These are phyloP conservation scores for Tympanopsis confertula DNA, from an alignment of 2,329 filamentous ascomycete genomes.

Conservation along the genomic window DNA sequence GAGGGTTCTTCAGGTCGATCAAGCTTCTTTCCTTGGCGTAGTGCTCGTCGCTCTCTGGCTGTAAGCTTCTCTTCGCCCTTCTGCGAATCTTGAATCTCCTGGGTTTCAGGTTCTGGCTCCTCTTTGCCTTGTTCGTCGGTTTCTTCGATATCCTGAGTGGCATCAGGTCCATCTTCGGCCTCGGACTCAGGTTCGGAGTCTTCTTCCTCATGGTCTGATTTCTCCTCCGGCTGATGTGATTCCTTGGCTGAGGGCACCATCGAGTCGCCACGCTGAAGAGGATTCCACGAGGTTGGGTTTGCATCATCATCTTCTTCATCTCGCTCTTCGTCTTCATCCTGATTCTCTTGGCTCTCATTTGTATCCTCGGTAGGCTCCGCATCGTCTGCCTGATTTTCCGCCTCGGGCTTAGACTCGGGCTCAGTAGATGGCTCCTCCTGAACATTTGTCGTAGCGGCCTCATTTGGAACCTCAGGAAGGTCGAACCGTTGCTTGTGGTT, in stretches of 20 bases:
- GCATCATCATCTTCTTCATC: background rate
- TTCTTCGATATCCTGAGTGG: slow-evolving; percentile 13
- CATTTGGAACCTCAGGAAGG: slow-evolving; percentile 11
- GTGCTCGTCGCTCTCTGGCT: slow-evolving; percentile 13
- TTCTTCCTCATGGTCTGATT: slow-evolving; percentile 8
- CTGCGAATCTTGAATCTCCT: slow-evolving; percentile 4
- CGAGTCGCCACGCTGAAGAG: background rate
- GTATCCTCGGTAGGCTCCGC: background rate
- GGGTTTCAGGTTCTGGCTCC: slow-evolving; percentile 5
- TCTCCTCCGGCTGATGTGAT: background rate
- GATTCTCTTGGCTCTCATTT: background rate
- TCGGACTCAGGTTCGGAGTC: slow-evolving; percentile 19
- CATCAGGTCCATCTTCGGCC: slow-evolving; percentile 13
- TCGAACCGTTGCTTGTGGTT: slow-evolving; percentile 62
- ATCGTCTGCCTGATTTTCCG: background rate
- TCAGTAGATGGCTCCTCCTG: no score
- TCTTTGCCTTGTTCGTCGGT: slow-evolving; percentile 7
- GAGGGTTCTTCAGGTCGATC: slow-evolving; percentile 14
- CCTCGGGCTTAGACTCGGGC: no score
- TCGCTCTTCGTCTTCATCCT: background rate
- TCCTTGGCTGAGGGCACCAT: background rate
- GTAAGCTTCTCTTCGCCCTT: slow-evolving; percentile 11
- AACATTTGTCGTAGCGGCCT: background rate
- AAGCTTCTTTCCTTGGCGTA: no score
- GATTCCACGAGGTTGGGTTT: background rate